Base-by-base conservation (phyloP, 495 filamentous ascomycete species). In the Aspergillus mulundensis region DNA sequence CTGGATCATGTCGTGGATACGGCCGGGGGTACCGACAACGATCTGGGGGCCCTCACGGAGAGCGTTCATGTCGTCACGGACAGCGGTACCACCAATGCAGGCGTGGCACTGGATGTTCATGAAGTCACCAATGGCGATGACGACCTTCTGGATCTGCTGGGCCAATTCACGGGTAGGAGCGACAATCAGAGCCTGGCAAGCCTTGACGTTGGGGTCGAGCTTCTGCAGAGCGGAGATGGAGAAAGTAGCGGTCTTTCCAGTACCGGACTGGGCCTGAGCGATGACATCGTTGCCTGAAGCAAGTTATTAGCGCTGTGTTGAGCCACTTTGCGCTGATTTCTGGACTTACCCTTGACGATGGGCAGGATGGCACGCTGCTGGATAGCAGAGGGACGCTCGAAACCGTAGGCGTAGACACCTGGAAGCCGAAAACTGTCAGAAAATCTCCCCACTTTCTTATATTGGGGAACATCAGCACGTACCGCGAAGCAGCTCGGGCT, bases 351-450 rank as follows among this genome's bases (percentile, higher is more conserved):
- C 84, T 97, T 96, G 82, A 97, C 96, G 70, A 98, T 93, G 61
- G 93, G 94, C 87, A 97, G 94, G 76, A 98, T 98, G 62, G 94
- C 94, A 67, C 95, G 93, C 84, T 95, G 90, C 86, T 98, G 94
- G 60, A 98, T 97, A 74, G 94, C 95, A 79, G 94, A 98, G 36
- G 94, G 94, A 61, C 92, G 90, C 83, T 98, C 94, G 78, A 96
- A 98, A 85, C 94, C 94, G 70, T 98, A 98, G 65, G 94, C 94
- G 76, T 98, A 98, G 75, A 98, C 90, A 82, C 94, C 90, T 95
- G 47, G 7, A 53, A 18, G 19, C 19, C 39, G 62, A 16, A 53
- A 19, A 39, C 51, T 19, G 68, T 80, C 50, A 79, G 69, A 62
- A 56, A 55, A 46, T 47, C 36, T 21, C 21, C 48, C 63, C 60